Evolutionary conservation across 768 basidiomycete species (phyloP), one percentile per base, ranked within the genome.

Genomic region (Trametes cingulata): DNA sequence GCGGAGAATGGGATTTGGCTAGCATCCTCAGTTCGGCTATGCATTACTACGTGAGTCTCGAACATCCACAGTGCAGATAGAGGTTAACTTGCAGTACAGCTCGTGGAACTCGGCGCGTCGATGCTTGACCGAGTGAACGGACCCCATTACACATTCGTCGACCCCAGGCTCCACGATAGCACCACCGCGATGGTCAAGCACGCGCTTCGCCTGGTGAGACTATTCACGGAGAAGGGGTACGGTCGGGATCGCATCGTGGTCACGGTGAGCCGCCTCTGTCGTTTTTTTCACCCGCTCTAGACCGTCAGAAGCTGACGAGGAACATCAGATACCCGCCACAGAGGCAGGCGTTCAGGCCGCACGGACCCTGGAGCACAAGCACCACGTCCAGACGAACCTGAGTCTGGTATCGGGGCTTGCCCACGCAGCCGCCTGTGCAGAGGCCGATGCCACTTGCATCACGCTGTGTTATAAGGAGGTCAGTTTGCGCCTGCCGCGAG

Each of bases 351-450:
- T 86, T 13, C 52, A 58, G 24, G 85, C 85, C 6, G 78, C 83
- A 0, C 69, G 67, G 24, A 64, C 67, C 50, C 76, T 86, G 12
- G 69, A 73, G 36, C 62, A 69, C 20, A 65, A 66, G 45, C 64
- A 79, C 48, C 67, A 68, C n/a, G 79, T 86, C 29, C 72, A 77
- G 20, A 80, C 80, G 20, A 83, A 85, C 68, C 69, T 88, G 39
- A 75, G 75, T 39, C 65, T 80, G 46, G 85, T 86, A n/a, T 76
- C 82, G 4, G 75, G 74, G 35, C 72, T 86, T n/a, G 65, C 75
- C 33, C 86, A 88, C 59, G 84, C 82, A 6, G 75, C 75, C n/a
- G 76, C 77, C 3, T 87, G 86, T 59, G 78, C 79, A 25, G 82
- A 82, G 64, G 78, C 84, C 7, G 77, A 78, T 2, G 79, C 81